Percentiles rank a stretch among this genome's conserved stretches.
Conservation (phyloP, 805 yeast genomes). For the Zygotorulaspora chibaensis region DNA sequence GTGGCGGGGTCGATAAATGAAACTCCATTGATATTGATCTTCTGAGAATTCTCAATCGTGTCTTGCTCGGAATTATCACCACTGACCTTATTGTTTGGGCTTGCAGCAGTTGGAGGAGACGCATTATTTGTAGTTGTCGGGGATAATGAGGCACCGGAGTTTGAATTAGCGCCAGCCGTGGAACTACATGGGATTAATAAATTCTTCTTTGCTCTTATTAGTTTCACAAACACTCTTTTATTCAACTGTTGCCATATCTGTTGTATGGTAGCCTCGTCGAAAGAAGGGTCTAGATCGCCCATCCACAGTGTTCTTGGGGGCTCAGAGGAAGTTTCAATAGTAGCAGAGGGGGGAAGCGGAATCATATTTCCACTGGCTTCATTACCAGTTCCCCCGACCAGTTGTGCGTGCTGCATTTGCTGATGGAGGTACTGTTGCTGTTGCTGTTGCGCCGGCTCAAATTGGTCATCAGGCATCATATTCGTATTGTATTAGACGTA, state of each 20-base stretch:
- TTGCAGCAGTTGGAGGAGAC: constrained; percentile 2
- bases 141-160: neutral
- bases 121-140: neutral
- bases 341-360: constrained; percentile 52
- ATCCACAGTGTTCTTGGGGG: constrained; percentile 78
- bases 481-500: neutral
- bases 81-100: neutral
- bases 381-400: constrained; percentile 1
- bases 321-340: constrained; percentile 43
- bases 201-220: constrained; percentile 50
- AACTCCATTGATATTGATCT: constrained; percentile 30
- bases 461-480: constrained; percentile 10
- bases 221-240: constrained; percentile 58
- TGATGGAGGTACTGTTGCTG: neutral
- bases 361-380: constrained; percentile 20
- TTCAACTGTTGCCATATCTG: constrained; percentile 57
- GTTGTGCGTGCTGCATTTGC: constrained; percentile 1
- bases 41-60: constrained; percentile 11
- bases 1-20: constrained; percentile 33
- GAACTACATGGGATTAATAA: constrained; percentile 33
- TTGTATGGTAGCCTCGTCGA: constrained; percentile 58
- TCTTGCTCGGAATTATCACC: constrained; percentile 9
- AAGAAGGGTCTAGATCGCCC: constrained; percentile 83
- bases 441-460: neutral
- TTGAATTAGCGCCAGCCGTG: constrained; percentile 12